phyloP scores from a whole-genome alignment of 768 basidiomycete genomes.

The Albatrellus ellisii region DNA sequence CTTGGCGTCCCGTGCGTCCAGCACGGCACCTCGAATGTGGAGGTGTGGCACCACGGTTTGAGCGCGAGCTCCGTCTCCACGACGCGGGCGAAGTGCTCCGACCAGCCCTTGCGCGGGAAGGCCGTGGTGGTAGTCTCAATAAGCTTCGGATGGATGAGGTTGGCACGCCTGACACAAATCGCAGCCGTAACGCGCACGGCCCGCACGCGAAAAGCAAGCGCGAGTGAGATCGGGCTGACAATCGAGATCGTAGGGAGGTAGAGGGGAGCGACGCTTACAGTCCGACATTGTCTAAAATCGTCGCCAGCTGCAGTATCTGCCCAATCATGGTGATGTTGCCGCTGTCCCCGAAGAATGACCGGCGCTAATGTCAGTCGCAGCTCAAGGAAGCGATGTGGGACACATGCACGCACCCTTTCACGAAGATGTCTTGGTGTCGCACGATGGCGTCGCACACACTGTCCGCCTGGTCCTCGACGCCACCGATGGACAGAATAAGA shows the following conservation, averaged over 20 bases:
- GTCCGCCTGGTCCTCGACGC: conserved; percentile 37
- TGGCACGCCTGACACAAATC: conserved; percentile 26
- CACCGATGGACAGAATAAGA: conserved; percentile 28
- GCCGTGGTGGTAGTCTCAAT: conserved; percentile 27
- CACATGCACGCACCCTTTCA: conserved; percentile 25
- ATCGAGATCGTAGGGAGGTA: background rate
- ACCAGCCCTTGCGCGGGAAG: conserved; percentile 34
- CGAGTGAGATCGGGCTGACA: no score
- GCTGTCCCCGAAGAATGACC: no score
- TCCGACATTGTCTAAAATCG: conserved; percentile 34
- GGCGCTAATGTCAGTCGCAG: conserved; percentile 2
- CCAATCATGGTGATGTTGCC: conserved; percentile 39
- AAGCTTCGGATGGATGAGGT: conserved; percentile 27
- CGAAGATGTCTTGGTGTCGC: conserved; percentile 33
- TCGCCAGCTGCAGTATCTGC: conserved; percentile 35
- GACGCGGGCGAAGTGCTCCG: conserved; percentile 27
- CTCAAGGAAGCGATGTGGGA: background rate
- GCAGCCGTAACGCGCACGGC: background rate
- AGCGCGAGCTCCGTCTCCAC: conserved; percentile 31
- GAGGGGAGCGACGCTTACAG: conserved; percentile 19
- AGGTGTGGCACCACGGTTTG: conserved; percentile 39
- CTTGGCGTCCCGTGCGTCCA: conserved; percentile 31
- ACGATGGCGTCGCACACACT: conserved; percentile 38
- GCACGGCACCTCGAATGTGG: conserved; percentile 31
- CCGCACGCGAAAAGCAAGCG: background rate